Evolutionary conservation across 2,329 filamentous ascomycete genomes (phyloP).

Genomic region (Pestalotiopsis sp.): DNA sequence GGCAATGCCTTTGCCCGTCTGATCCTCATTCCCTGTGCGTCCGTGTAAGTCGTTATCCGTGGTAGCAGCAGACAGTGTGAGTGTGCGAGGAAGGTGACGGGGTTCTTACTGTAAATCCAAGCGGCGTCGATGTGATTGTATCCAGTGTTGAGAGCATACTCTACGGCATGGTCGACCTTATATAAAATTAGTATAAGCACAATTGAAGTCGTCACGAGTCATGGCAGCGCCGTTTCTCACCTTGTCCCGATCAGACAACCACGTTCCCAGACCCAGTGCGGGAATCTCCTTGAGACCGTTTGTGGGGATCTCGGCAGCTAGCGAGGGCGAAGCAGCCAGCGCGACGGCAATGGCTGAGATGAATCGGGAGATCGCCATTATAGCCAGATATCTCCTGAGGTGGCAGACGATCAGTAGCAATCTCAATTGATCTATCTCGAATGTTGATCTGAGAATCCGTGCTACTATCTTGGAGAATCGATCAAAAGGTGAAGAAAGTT

Average conservation of each 20-base stretch:
- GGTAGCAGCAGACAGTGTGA: background rate
- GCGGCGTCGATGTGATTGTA: conserved; percentile 33
- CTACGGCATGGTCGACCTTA: conserved; percentile 30
- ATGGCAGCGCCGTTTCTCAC: conserved; percentile 12
- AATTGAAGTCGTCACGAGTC: background rate
- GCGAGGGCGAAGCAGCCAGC: background rate
- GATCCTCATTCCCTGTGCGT: conserved; percentile 45
- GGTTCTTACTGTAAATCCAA: conserved; percentile 27
- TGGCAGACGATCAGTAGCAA: background rate
- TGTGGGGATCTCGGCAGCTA: conserved; percentile 1
- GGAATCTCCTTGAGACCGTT: conserved; percentile 26
- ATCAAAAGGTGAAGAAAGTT: background rate
- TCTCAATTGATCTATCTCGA: background rate
- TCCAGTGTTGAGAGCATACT: conserved; percentile 29
- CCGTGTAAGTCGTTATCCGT: background rate
- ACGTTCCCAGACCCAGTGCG: conserved; percentile 31
- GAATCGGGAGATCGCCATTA: conserved; percentile 2
- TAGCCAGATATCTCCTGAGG: background rate
- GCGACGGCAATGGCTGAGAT: conserved; percentile 2
- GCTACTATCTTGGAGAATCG: background rate
- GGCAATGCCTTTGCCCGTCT: conserved; percentile 50
- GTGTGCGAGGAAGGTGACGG: background rate
- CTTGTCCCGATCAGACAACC: conserved; percentile 29
- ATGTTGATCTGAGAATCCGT: background rate
- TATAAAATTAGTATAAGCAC: background rate